Evolutionary conservation across 345 rosid genomes (phyloP), one percentile per base, ranked within the genome.

Genomic region (Ailanthus altissimus): DNA sequence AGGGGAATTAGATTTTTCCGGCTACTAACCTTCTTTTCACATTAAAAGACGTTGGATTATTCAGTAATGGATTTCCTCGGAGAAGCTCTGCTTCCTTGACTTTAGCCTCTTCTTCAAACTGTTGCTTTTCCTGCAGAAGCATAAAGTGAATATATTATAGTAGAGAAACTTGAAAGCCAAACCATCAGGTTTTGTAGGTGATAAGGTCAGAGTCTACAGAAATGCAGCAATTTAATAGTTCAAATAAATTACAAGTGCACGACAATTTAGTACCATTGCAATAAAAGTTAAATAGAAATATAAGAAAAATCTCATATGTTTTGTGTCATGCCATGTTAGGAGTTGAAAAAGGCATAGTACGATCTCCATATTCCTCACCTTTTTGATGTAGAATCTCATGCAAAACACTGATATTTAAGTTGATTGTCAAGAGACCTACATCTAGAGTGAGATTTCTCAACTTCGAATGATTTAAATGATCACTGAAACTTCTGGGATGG

Each of bases 21-120:
- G 81, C 45, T 38, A 60, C 84, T 57, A 26, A 91, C 97, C 99
- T 96, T 70, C 98, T 90, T 86, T 93, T 93, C 43, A 93, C 93
- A 75, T 63, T 89, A 79, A 93, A 93, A 18, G 94, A 84, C 11
- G 98, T 85, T 57, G 97, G 85, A 78, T 90, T 78, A 50, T 93
- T 96, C 64, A 96, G 82, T 83, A 96, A 73, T 60, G 98, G 99
- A 78, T 96, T 96, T 82, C 98, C 98, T 73, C 86, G 84, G 23
- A 96, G 98, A 84, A 93, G 97, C 84, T 92, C 97, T 73, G 91
- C 96, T 83, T 95, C 97, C 85, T 95, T 93, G 45, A 57, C 93
- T 77, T 91, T 91, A 51, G 91, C 90, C 86, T 93, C 97, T 81
- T 96, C 98, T 73, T 89, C 93, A 80, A 84, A 88, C 85, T 82